Percentiles rank a stretch among this genome's conserved stretches.
These are phyloP conservation scores for Pneumocystis oryctolagi DNA, from an alignment of 1,139 yeast genomes.

Conservation along the genomic window DNA sequence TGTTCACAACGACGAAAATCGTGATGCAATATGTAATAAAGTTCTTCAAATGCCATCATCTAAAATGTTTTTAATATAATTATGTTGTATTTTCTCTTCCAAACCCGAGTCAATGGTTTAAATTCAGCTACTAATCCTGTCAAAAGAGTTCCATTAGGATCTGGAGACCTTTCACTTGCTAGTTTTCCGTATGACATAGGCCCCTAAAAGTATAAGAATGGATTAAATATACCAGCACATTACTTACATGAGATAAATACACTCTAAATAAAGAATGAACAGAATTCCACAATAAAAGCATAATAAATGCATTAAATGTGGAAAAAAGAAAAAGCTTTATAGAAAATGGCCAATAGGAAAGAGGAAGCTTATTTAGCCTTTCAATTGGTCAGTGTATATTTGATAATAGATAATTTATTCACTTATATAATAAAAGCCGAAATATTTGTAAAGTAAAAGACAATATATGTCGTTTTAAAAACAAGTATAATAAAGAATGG, in stretches of 20 bases:
- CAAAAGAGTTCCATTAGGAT: conserved; percentile 58
- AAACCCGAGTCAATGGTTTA: conserved; percentile 35
- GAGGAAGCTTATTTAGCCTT: conserved; percentile 14
- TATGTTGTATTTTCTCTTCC: not conserved
- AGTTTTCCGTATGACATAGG: conserved; percentile 64
- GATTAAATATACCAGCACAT: not conserved
- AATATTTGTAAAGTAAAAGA: conserved; percentile 23
- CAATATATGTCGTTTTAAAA: conserved; percentile 35
- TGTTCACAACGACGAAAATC: conserved; percentile 22
- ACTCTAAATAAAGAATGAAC: conserved; percentile 51
- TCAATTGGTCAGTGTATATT: not conserved
- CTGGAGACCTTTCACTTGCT: conserved; percentile 50
- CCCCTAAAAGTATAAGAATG: conserved; percentile 33
- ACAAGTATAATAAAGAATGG: conserved; percentile 36
- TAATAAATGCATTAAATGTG: conserved; percentile 29
- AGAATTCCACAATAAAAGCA: conserved; percentile 43
- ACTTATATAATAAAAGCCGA: conserved; percentile 18
- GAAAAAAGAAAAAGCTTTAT: conserved; percentile 28
- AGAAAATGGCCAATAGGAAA: conserved; percentile 26
- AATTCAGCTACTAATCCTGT: conserved; percentile 46
- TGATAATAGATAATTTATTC: not conserved
- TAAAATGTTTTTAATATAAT: not conserved
- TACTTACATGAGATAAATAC: conserved; percentile 37
- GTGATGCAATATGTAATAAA: conserved; percentile 22
- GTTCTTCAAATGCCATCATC: conserved; percentile 28